Percentiles rank a stretch among this genome's conserved stretches.
phyloP scores from a whole-genome alignment of 1,284 basidiomycete genomes.

The Ganoderma lucidum region DNA sequence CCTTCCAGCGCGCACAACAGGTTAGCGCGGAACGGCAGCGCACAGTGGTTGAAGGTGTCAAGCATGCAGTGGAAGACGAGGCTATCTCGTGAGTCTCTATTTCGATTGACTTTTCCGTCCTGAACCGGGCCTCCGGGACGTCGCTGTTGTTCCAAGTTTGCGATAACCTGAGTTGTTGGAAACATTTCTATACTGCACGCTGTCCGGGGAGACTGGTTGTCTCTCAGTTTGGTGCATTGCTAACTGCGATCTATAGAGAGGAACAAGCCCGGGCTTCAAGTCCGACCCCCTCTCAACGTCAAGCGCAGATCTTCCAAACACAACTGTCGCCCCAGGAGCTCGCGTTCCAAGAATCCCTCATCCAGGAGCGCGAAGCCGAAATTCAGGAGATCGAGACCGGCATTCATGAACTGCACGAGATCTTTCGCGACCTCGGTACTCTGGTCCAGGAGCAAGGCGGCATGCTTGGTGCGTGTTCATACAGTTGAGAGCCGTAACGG shows the following conservation, averaged over 20 bases:
- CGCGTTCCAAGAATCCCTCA: constrained; percentile 95
- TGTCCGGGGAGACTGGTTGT: background rate
- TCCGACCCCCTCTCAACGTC: constrained; percentile 56
- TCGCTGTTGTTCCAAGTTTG: background rate
- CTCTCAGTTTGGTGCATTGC: background rate
- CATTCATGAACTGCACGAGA: constrained; percentile 96
- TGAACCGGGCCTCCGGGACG: too few species aligned
- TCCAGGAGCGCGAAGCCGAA: constrained; percentile 94
- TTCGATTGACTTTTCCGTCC: too few species aligned
- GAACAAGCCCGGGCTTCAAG: constrained; percentile 40
- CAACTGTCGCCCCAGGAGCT: constrained; percentile 90
- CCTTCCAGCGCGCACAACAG: constrained; percentile 93
- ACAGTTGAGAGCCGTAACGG: background rate
- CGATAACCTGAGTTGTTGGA: too few species aligned
- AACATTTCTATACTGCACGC: background rate
- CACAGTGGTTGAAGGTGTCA: constrained; percentile 84
- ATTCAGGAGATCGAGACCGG: constrained; percentile 98
- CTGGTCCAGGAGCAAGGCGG: constrained; percentile 95
- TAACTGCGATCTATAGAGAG: background rate
- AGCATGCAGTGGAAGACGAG: constrained; percentile 77
- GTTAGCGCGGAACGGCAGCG: constrained; percentile 89
- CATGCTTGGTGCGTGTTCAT: constrained; percentile 83
- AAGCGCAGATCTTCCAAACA: constrained; percentile 75
- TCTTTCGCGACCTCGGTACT: constrained; percentile 96
- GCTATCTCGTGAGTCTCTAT: constrained; percentile 44